Conservation (phyloP, 83 land plant species). For the Thuja plicata region DNA sequence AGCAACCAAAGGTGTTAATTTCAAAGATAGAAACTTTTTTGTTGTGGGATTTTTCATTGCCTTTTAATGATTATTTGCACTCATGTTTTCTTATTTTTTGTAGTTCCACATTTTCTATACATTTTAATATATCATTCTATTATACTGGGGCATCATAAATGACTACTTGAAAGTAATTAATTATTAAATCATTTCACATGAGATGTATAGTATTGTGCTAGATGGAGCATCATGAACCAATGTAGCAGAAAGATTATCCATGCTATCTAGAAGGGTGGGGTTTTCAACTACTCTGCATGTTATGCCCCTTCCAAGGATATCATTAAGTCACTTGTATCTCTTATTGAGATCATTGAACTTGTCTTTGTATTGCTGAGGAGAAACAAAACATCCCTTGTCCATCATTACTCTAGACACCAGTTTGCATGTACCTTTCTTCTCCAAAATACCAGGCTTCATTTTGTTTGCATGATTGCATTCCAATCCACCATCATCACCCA, state of each 20-base stretch:
- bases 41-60: no score
- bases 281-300: slow-evolving; percentile 59
- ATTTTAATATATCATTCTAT: no score
- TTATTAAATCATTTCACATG: no score
- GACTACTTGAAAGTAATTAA: no score
- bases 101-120: not conserved
- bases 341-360: slow-evolving; percentile 66
- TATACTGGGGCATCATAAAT: no score
- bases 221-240: no score
- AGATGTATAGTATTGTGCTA: no score
- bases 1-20: not conserved
- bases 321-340: slow-evolving; percentile 61
- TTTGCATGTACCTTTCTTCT: slow-evolving; percentile 69
- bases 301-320: slow-evolving; percentile 46
- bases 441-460: slow-evolving; percentile 22
- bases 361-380: slow-evolving; percentile 69
- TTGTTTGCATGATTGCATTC: slow-evolving; percentile 14
- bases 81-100: no score
- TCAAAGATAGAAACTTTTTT: not conserved
- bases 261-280: slow-evolving; percentile 35
- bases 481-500: slow-evolving; percentile 53
- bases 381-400: slow-evolving; percentile 49
- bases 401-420: slow-evolving; percentile 51
- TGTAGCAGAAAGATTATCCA: slow-evolving; percentile 39
- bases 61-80: not conserved